phyloP scores from a whole-genome alignment of 2,329 filamentous ascomycete species.

The Ophiostoma sp. region DNA sequence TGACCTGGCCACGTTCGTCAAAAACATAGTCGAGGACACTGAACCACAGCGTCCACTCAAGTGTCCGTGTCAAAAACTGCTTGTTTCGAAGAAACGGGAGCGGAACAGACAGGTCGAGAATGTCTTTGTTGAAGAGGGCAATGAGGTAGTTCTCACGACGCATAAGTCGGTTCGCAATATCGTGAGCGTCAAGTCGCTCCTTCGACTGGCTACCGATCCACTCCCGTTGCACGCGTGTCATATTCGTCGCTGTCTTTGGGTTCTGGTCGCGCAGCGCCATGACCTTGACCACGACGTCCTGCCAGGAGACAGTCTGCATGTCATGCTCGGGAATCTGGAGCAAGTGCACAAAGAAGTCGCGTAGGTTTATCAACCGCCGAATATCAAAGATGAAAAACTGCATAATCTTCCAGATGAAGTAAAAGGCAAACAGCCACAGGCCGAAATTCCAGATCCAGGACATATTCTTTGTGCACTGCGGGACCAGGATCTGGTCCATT shows the following conservation, averaged over 20 bases:
- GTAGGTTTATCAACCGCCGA: constrained; percentile 71
- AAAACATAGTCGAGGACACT: constrained; percentile 94
- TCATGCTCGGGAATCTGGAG: constrained; percentile 79
- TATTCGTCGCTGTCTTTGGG: constrained; percentile 68
- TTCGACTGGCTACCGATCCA: constrained; percentile 82
- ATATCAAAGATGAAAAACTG: constrained; percentile 69
- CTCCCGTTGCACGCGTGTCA: constrained; percentile 53
- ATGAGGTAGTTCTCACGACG: constrained; percentile 96
- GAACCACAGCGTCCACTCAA: constrained; percentile 90
- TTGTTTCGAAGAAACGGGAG: constrained; percentile 78
- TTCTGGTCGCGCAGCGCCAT: constrained; percentile 85
- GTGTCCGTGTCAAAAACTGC: constrained; percentile 82
- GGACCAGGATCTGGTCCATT: constrained; percentile 58
- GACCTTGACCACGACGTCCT: constrained; percentile 80
- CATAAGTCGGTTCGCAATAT: constrained; percentile 97
- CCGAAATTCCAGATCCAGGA: constrained; percentile 74
- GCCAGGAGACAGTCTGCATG: constrained; percentile 94
- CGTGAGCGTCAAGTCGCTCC: constrained; percentile 90
- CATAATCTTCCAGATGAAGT: constrained; percentile 79
- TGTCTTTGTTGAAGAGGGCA: constrained; percentile 94
- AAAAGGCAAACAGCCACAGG: constrained; percentile 81
- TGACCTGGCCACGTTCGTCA: constrained; percentile 82
- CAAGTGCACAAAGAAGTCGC: constrained; percentile 81
- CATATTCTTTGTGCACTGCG: constrained; percentile 74
- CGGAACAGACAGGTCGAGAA: constrained; percentile 82